Conservation (phyloP, 2,329 filamentous ascomycete species). For the Emericellopsis atlantica region DNA sequence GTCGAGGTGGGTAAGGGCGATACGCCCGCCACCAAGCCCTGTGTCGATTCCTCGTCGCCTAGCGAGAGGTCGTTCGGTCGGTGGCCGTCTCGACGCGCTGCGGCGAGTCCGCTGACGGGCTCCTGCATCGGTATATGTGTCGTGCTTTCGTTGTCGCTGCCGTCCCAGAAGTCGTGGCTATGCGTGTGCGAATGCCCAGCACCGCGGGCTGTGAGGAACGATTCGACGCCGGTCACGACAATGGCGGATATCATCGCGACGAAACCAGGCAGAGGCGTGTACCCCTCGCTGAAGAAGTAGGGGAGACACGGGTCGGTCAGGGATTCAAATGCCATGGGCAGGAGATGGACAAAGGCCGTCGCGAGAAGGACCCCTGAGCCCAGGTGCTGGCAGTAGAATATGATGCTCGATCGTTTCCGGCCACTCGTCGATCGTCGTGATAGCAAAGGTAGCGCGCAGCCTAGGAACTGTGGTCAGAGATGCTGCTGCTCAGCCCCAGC, state of each 20-base stretch:
- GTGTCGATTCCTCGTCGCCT: conserved; percentile 34
- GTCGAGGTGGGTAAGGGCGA: conserved; percentile 46
- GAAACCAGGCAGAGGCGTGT: conserved; percentile 67
- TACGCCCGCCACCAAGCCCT: conserved; percentile 44
- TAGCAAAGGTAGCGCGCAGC: conserved; percentile 54
- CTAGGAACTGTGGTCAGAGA: conserved; percentile 17
- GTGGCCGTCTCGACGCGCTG: conserved; percentile 21
- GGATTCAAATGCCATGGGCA: conserved; percentile 55
- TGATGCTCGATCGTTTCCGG: conserved; percentile 43
- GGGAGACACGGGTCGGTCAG: conserved; percentile 62
- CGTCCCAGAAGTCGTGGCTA: conserved; percentile 32
- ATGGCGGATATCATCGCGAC: conserved; percentile 76
- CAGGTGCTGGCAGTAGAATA: conserved; percentile 61
- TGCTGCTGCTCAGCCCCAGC: neutral
- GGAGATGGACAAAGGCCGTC: conserved; percentile 70
- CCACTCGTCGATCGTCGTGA: conserved; percentile 45
- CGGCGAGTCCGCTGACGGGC: conserved; percentile 15
- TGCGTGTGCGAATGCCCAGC: conserved; percentile 50
- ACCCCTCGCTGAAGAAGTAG: conserved; percentile 66
- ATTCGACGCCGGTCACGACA: conserved; percentile 74
- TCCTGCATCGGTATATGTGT: conserved; percentile 9
- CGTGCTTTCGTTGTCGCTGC: conserved; percentile 23
- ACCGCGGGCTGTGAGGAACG: conserved; percentile 67
- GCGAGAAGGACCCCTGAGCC: conserved; percentile 79
- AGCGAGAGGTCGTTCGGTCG: conserved; percentile 37